These are phyloP conservation scores for Wickerhamiella kazuoi DNA, from an alignment of 805 yeast genomes.

Conservation along the genomic window DNA sequence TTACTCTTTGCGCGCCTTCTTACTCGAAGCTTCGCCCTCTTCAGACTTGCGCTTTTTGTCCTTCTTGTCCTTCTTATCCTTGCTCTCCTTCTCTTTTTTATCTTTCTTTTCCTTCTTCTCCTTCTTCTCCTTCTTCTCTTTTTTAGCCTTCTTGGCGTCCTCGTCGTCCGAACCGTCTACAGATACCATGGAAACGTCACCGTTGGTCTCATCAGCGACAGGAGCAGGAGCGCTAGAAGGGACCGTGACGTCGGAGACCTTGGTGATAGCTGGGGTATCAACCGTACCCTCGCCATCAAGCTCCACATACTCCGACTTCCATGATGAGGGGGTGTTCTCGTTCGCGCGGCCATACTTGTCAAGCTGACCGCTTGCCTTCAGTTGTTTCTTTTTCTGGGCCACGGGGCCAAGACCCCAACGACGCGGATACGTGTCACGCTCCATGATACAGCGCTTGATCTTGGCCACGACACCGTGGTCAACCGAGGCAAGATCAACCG, in stretches of 20 bases:
- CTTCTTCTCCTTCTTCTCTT: slow-evolving; percentile 30
- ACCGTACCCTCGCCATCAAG: slow-evolving; percentile 24
- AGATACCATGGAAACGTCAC: slow-evolving; percentile 6
- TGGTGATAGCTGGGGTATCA: too few relatives aligned
- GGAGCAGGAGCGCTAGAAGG: slow-evolving; percentile 11
- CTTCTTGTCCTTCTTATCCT: slow-evolving; percentile 44
- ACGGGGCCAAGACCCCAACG: slow-evolving; percentile 99
- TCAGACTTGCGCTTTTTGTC: slow-evolving; percentile 41
- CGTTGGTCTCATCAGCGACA: slow-evolving; percentile 8
- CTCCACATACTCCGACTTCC: slow-evolving; percentile 72
- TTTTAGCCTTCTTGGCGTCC: slow-evolving; percentile 11
- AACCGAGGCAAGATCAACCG: slow-evolving; percentile 88
- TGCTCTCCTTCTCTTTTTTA: slow-evolving; percentile 34
- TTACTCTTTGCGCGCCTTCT: slow-evolving; percentile 22
- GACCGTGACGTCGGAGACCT: too few relatives aligned
- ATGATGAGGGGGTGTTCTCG: slow-evolving; percentile 81
- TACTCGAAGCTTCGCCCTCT: slow-evolving; percentile 30
- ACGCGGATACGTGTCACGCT: slow-evolving; percentile 97
- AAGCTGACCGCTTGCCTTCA: slow-evolving; percentile 91
- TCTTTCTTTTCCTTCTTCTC: slow-evolving; percentile 37
- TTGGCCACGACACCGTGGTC: slow-evolving; percentile 98
- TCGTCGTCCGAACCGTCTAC: slow-evolving; percentile 12
- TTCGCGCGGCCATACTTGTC: slow-evolving; percentile 89
- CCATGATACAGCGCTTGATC: slow-evolving; percentile 99
- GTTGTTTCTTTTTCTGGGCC: slow-evolving; percentile 95